These are phyloP conservation scores for Coniochaeta pulveracea DNA, from an alignment of 2,329 filamentous ascomycete species.

Conservation along the genomic window DNA sequence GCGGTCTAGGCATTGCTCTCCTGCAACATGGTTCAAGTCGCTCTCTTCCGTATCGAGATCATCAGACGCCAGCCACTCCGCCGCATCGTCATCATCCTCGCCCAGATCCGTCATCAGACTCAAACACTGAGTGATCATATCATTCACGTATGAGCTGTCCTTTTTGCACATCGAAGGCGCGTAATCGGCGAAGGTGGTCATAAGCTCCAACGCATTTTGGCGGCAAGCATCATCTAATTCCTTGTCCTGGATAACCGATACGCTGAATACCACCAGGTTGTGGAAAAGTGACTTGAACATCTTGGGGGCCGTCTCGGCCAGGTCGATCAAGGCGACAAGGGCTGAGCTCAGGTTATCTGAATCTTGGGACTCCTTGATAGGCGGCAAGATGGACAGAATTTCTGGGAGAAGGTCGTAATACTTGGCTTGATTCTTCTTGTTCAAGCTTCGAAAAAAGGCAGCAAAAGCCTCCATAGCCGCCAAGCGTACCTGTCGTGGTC, in stretches of 20 bases:
- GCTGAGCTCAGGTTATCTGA: constrained; percentile 87
- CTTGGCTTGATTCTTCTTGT: constrained; percentile 78
- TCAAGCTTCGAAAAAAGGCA: constrained; percentile 84
- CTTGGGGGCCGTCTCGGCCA: constrained; percentile 87
- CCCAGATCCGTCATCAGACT: constrained; percentile 98
- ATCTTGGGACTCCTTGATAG: constrained; percentile 83
- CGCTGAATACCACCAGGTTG: constrained; percentile 82
- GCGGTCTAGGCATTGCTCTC: constrained; percentile 96
- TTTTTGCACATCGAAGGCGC: constrained; percentile 91
- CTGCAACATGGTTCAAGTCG: constrained; percentile 92
- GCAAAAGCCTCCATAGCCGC: constrained; percentile 95
- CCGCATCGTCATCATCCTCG: constrained; percentile 84
- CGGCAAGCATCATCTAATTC: constrained; percentile 81
- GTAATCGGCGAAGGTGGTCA: constrained; percentile 96
- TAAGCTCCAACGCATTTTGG: constrained; percentile 91
- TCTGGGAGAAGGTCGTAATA: constrained; percentile 83
- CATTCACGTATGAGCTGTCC: constrained; percentile 78
- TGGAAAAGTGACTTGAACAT: constrained; percentile 97
- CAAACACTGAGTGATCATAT: constrained; percentile 97
- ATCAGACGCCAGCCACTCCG: constrained; percentile 86
- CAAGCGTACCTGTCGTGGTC: constrained; percentile 60
- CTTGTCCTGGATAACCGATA: constrained; percentile 92
- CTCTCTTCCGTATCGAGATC: constrained; percentile 95
- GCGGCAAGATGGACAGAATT: constrained; percentile 86
- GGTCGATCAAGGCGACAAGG: constrained; percentile 80